These are phyloP conservation scores for Alternaria rosae DNA, from an alignment of 2,329 filamentous ascomycete species.

Conservation along the genomic window DNA sequence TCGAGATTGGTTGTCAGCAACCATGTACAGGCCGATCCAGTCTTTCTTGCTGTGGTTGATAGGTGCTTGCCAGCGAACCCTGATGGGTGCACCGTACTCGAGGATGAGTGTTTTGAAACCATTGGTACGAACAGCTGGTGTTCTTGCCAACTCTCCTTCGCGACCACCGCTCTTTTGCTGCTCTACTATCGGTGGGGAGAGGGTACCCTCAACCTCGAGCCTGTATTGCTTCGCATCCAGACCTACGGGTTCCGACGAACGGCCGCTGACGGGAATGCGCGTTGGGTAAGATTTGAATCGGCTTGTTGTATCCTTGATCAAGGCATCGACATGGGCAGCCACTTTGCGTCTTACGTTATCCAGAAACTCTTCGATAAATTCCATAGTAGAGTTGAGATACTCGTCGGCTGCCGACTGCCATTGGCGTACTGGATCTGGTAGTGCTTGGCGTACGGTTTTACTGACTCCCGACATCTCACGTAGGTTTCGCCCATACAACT, in stretches of 20 bases:
- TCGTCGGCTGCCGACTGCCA: slow-evolving; percentile 88
- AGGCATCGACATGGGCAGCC: slow-evolving; percentile 82
- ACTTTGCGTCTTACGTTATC: slow-evolving; percentile 86
- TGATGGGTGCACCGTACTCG: slow-evolving; percentile 89
- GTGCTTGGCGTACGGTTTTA: slow-evolving; percentile 85
- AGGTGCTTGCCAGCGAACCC: slow-evolving; percentile 88
- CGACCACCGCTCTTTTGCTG: slow-evolving; percentile 72
- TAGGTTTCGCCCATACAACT: slow-evolving; percentile 81
- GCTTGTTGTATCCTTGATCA: slow-evolving; percentile 86
- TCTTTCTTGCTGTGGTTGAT: slow-evolving; percentile 87
- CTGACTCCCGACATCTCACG: slow-evolving; percentile 89
- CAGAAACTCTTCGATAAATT: slow-evolving; percentile 90
- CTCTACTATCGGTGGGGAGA: slow-evolving; percentile 56
- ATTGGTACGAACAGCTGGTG: slow-evolving; percentile 66
- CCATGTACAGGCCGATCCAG: slow-evolving; percentile 96
- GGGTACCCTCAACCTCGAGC: slow-evolving; percentile 74
- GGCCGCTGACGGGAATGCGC: slow-evolving; percentile 80
- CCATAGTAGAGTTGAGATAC: slow-evolving; percentile 83
- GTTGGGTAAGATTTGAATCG: slow-evolving; percentile 90
- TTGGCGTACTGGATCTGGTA: slow-evolving; percentile 82
- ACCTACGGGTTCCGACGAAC: slow-evolving; percentile 81
- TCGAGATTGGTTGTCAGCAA: slow-evolving; percentile 88
- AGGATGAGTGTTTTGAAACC: slow-evolving; percentile 78
- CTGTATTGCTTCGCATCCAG: slow-evolving; percentile 82
- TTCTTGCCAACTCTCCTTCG: slow-evolving; percentile 74